Base-by-base conservation (phyloP, 305 asterid species). In the Fraxinus sp. region DNA sequence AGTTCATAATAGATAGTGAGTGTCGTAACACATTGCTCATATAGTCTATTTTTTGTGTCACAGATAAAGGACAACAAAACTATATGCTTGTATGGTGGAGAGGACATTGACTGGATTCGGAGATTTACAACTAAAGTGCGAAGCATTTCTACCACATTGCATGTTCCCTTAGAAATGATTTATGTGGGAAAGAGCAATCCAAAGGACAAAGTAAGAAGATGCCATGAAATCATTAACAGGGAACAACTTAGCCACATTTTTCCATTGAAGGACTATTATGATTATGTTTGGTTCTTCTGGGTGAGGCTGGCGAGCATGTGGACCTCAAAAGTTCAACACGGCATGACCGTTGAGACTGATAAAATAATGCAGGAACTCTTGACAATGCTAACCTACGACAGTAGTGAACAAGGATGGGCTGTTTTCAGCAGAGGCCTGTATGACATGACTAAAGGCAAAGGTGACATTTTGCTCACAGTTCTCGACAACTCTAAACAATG, bases 231-330 rank as follows among this genome's bases (percentile, higher is more conserved):
- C 24, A 94, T 96, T 75, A 70, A 84, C 70, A 28, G 77, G 22
- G 97, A 93, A 78, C 89, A 91, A 8, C 89, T 94, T 41, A 93
- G 98, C 91, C 87, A 90, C 77, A 82, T 87, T 13, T 86, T 91
- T 83, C 85, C 91, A 11, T 86, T 88, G 3, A 80, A 5, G 14
- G 91, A 89, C 4, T 85, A 86, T 86, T 83, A 88, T 52, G 93
- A 89, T 84, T 91, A 80, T 78, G 85, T 93, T 4, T 94, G 98
- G 97, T 94, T 85, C 87, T 94, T 96, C 82, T 96, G 98, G 99
- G 91, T 89, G 80, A 76, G 99, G 79, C 89, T 96, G 9, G 89
- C 91, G 80, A 93, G 99, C 96, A 94, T 96, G 98, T 94, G 97
- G 98, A 90, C 89, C 86, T 94, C 98, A n/a, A 96, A 92, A 88